phyloP scores from a whole-genome alignment of 164 flowering plant genomes.

The Aristolochia californica region DNA sequence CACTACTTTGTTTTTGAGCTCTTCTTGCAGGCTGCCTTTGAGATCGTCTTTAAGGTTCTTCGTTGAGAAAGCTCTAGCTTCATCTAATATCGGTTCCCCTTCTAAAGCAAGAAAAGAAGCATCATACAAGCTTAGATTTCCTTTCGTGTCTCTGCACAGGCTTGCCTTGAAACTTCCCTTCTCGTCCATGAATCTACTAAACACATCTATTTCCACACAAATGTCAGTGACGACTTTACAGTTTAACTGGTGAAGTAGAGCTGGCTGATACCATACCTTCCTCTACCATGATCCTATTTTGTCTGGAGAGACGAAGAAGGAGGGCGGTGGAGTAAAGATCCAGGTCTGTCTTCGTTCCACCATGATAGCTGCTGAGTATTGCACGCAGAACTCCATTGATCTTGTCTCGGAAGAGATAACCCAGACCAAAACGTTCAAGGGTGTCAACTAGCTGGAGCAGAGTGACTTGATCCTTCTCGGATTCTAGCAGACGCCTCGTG shows the following conservation, averaged over 20 bases:
- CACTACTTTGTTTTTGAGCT: conserved; percentile 6
- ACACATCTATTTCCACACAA: conserved; percentile 15
- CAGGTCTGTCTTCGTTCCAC: conserved; percentile 3
- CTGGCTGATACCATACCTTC: too few relatives aligned
- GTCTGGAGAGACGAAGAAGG: conserved; percentile 18
- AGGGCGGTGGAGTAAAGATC: conserved; percentile 13
- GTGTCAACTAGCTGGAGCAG: conserved; percentile 15
- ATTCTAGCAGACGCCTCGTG: neutral
- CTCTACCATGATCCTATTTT: conserved; percentile 11
- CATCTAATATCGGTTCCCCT: conserved; percentile 23
- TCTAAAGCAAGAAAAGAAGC: conserved; percentile 25
- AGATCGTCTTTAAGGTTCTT: conserved; percentile 8
- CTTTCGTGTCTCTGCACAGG: conserved; percentile 13
- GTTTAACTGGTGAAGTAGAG: too few relatives aligned
- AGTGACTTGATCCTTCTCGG: neutral
- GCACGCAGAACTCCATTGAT: conserved; percentile 2
- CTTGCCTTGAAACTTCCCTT: conserved; percentile 13
- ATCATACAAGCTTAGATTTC: conserved; percentile 28
- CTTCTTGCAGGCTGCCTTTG: conserved; percentile 7
- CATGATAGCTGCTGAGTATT: neutral
- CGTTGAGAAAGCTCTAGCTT: conserved; percentile 16
- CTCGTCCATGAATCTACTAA: conserved; percentile 18
- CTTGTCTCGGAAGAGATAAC: conserved; percentile 14
- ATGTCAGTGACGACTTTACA: too few relatives aligned
- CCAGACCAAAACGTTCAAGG: conserved; percentile 18